Evolutionary conservation across 345 rosid genomes (phyloP).

Genomic region (Eucalyptus regnans): DNA sequence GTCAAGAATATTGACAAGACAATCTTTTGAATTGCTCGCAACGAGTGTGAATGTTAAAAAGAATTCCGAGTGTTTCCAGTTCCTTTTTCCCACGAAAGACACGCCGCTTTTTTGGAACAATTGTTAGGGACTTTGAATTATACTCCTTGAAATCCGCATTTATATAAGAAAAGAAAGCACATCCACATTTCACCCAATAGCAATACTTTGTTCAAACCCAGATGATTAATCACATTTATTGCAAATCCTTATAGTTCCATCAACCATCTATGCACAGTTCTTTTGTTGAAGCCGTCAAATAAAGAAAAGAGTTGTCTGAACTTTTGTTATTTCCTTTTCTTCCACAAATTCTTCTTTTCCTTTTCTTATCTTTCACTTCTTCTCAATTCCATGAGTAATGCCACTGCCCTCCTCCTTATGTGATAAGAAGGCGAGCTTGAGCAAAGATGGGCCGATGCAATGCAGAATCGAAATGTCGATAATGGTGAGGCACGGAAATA

Average conservation of each 20-base stretch:
- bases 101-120: background rate
- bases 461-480: background rate
- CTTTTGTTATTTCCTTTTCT: too few species aligned
- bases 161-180: background rate
- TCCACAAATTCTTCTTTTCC: background rate
- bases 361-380: background rate
- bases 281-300: background rate
- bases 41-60: too few species aligned
- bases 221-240: background rate
- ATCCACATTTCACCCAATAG: background rate
- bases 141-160: background rate
- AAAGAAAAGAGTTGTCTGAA: background rate
- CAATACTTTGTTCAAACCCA: background rate
- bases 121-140: background rate
- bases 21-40: too few species aligned
- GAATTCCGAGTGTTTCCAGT: too few species aligned
- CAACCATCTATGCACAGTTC: background rate
- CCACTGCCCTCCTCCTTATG: background rate
- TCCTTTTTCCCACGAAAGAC: background rate
- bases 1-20: too few species aligned
- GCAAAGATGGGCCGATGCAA: background rate
- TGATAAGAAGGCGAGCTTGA: background rate
- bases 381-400: background rate
- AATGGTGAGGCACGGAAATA: background rate
- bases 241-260: background rate